Percentiles rank a stretch among this genome's conserved stretches.
These are phyloP conservation scores for Arachis stenosperma DNA, from an alignment of 306 rosid genomes.

Conservation along the genomic window DNA sequence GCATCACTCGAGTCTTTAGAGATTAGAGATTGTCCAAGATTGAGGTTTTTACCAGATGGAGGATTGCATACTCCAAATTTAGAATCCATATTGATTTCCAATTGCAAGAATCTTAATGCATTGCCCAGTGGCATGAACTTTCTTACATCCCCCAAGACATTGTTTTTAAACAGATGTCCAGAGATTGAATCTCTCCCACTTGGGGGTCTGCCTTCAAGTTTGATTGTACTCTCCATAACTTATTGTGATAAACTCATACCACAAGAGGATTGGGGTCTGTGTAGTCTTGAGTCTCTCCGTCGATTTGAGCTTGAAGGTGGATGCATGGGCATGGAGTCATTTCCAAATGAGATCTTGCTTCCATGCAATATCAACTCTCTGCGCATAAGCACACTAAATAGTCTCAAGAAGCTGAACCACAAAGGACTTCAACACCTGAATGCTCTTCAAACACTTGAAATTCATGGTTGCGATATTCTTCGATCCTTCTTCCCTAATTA, in stretches of 20 bases:
- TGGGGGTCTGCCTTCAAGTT: conserved; percentile 36
- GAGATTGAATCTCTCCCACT: conserved; percentile 17
- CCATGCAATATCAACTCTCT: conserved; percentile 14
- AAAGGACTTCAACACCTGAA: conserved; percentile 25
- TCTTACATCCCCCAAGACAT: conserved; percentile 24
- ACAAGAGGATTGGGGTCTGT: conserved; percentile 32
- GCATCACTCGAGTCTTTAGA: conserved; percentile 28
- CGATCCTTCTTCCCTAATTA: neutral
- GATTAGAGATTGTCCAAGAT: conserved; percentile 28
- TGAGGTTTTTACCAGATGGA: conserved; percentile 12
- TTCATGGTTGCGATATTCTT: conserved; percentile 21
- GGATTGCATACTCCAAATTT: conserved; percentile 36
- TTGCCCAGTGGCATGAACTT: conserved; percentile 28
- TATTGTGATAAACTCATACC: conserved; percentile 32
- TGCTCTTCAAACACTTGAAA: conserved; percentile 36
- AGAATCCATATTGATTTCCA: conserved; percentile 12
- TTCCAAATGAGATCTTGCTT: conserved; percentile 28
- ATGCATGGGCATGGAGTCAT: conserved; percentile 32
- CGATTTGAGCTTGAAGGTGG: conserved; percentile 40
- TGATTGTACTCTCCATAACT: conserved; percentile 15
- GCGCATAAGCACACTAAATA: neutral
- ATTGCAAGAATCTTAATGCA: conserved; percentile 4
- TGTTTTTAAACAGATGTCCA: conserved; percentile 26
- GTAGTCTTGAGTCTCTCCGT: conserved; percentile 20
- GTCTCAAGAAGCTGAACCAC: conserved; percentile 26